Evolutionary conservation across 116 monocot genomes (phyloP).

Genomic region (Posidonia oceanica): DNA sequence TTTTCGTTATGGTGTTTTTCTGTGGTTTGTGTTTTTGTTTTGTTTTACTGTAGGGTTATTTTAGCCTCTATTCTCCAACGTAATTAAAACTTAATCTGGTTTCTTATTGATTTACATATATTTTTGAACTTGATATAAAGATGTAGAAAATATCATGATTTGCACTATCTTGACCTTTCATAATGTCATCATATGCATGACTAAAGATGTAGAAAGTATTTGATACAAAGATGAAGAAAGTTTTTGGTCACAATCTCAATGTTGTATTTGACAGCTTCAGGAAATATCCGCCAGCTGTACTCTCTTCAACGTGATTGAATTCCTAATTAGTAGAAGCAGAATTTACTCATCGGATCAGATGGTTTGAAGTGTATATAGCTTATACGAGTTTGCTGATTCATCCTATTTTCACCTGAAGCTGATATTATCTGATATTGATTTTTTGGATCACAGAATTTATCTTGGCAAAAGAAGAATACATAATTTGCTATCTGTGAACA

Average conservation of each 20-base stretch:
- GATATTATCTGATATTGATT: too few relatives aligned
- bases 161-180: background rate
- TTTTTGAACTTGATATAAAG: background rate
- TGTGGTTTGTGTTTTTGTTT: background rate
- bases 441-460: too few relatives aligned
- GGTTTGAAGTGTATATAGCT: too few relatives aligned
- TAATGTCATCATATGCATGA: background rate
- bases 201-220: background rate
- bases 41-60: background rate
- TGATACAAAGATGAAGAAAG: background rate
- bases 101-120: background rate
- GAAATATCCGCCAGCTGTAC: constrained; percentile 46
- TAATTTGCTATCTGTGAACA: too few relatives aligned
- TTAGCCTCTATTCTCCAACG: background rate
- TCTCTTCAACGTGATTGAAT: constrained; percentile 32
- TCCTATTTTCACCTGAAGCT: too few relatives aligned
- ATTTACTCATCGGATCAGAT: too few relatives aligned
- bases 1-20: background rate
- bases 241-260: background rate
- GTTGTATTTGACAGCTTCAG: constrained; percentile 27
- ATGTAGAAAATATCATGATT: background rate
- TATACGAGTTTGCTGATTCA: too few relatives aligned
- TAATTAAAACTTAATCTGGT: background rate
- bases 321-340: too few relatives aligned
- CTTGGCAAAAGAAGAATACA: too few relatives aligned